Percentiles rank a stretch among this genome's conserved stretches.
Evolutionary conservation across 208 protist species (phyloP).

Genomic region (Zelonia costaricensis): DNA sequence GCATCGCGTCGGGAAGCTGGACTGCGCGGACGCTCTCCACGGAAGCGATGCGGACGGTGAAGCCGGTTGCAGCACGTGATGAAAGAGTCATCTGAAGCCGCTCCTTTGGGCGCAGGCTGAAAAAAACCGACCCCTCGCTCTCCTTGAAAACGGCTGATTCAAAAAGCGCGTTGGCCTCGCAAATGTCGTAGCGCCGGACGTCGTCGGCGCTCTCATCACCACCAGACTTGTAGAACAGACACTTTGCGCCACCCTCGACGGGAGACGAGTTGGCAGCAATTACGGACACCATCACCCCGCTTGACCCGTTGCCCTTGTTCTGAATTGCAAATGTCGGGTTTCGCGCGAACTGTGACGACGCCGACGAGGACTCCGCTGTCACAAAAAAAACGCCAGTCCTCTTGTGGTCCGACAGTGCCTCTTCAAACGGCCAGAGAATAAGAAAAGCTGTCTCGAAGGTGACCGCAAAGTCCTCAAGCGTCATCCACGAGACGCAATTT

Average conservation of each 20-base stretch:
- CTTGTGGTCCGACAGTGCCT: constrained; percentile 41
- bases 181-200: constrained; percentile 46
- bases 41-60: constrained; percentile 25
- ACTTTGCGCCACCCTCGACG: constrained; percentile 7
- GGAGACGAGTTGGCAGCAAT: background rate
- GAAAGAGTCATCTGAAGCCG: constrained; percentile 52
- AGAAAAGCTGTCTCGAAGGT: constrained; percentile 46
- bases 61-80: constrained; percentile 24
- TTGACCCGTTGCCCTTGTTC: constrained; percentile 29
- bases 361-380: constrained; percentile 8
- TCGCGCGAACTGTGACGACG: constrained; percentile 43
- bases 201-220: background rate
- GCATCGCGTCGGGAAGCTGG: constrained; percentile 27
- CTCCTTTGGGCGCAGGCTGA: constrained; percentile 38
- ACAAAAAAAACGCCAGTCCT: constrained; percentile 25
- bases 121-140: constrained; percentile 39
- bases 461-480: constrained; percentile 57
- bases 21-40: constrained; percentile 19
- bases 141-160: constrained; percentile 25
- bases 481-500: constrained; percentile 59
- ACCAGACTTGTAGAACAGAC: constrained; percentile 36
- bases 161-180: constrained; percentile 44
- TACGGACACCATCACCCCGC: constrained; percentile 46
- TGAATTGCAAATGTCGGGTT: constrained; percentile 61
- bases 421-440: constrained; percentile 61